Conservation (phyloP, 2,329 filamentous ascomycete species). For the Podosphaera xanthii region DNA sequence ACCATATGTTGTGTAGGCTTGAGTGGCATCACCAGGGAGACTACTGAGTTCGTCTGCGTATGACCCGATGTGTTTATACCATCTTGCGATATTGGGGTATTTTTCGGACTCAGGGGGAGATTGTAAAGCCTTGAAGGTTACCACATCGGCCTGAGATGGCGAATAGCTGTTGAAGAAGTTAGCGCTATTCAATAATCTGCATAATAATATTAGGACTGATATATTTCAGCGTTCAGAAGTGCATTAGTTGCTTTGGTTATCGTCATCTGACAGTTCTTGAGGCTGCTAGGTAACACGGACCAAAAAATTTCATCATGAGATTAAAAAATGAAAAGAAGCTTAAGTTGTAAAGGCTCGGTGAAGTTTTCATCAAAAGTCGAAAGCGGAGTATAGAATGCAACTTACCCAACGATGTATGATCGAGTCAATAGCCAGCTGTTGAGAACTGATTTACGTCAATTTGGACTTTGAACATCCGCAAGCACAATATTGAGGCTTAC, state of each 20-base stretch:
- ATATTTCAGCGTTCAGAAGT: conserved; percentile 37
- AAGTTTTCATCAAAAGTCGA: background rate
- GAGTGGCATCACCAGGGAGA: conserved; percentile 75
- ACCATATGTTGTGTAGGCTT: conserved; percentile 75
- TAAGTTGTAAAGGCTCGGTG: no score
- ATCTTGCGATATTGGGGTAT: conserved; percentile 84
- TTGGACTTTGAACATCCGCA: conserved; percentile 1
- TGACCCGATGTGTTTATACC: conserved; percentile 96
- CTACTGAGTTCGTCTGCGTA: conserved; percentile 83
- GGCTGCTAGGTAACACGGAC: conserved; percentile 90
- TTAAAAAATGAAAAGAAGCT: background rate
- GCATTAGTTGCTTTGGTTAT: conserved; percentile 51
- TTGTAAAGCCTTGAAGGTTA: conserved; percentile 75
- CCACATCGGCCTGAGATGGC: conserved; percentile 88
- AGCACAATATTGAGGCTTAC: conserved; percentile 18
- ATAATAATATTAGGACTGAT: background rate
- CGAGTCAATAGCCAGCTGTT: conserved; percentile 53
- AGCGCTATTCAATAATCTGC: conserved; percentile 10
- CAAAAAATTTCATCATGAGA: conserved; percentile 66
- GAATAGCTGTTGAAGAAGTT: conserved; percentile 18
- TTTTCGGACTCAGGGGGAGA: conserved; percentile 55
- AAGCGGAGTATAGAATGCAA: conserved; percentile 4
- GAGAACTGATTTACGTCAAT: conserved; percentile 29
- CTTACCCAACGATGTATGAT: conserved; percentile 69
- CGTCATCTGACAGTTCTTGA: conserved; percentile 79